Base-by-base conservation (phyloP, 2,329 filamentous ascomycete genomes). In the Harringtonia lauricola region DNA sequence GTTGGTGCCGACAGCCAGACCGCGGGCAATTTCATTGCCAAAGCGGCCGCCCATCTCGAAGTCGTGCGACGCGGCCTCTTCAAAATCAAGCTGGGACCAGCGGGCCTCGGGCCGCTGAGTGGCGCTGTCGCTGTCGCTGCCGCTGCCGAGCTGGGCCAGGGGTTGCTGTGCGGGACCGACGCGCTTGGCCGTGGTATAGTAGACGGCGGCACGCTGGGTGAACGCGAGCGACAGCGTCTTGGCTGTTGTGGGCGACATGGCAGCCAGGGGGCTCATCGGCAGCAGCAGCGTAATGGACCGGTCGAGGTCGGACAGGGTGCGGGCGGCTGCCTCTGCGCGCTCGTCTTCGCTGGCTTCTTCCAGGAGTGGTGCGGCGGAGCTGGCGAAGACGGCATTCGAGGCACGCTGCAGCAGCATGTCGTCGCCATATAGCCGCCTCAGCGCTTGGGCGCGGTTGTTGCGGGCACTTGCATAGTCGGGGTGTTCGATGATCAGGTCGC, bases 381-480 rank as follows among this genome's bases (percentile, higher is more conserved):
- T 34, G 36, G n/a, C 15, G 8, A 17, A 17, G 24, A 17, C 34
- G 4, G n/a, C n/a, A 14, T 8, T 7, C 3, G 24, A 3, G 30
- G 28, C 7, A 19, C 30, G 61, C 0, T 58, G 52, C 30, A 78
- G 58, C 19, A 81, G 60, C 55, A 79, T 66, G 3, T 65, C 62
- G 54, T 83, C 79, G 12, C 79, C 80, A 49, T 81, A 78, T 44
- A 79, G 61, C 39, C 81, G 66, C 19, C 81, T 65, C 26, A 73
- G 53, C 9, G 81, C 70, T 58, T 89, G 85, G 3, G 81, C 84
- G 40, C 83, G 72, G 60, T 90, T 89, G 57, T 87, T 83, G 46
- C 77, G 73, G 7, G 79, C 81, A 49, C 81, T 85, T 19, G 83
- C 82, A 59, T 89, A 89, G 28, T 64, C 60, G 3, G 83, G 81